Evolutionary conservation across 805 yeast species (phyloP).

Genomic region (Gaillardinia entomophila): DNA sequence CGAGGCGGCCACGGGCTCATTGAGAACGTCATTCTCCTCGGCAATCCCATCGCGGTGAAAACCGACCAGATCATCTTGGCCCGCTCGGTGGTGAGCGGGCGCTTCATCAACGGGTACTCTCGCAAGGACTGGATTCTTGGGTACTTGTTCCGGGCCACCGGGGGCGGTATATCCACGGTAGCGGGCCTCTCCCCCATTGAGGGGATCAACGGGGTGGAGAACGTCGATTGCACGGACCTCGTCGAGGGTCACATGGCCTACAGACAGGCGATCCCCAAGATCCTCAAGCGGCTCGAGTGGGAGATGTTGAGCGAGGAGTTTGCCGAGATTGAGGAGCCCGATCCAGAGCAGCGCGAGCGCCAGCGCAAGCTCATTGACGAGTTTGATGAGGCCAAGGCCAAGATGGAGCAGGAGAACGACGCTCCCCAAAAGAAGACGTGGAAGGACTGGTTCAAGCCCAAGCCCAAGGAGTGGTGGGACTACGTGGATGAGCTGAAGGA

Average conservation of each 20-base stretch:
- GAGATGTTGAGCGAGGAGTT: constrained; percentile 86
- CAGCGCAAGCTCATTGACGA: constrained; percentile 79
- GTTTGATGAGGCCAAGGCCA: constrained; percentile 77
- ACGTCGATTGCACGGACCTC: constrained; percentile 76
- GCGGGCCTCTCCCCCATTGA: constrained; percentile 83
- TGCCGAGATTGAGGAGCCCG: constrained; percentile 93
- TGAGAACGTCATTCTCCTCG: constrained; percentile 83
- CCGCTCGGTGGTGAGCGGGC: constrained; percentile 82
- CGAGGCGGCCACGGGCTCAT: constrained; percentile 83
- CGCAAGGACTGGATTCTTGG: constrained; percentile 95
- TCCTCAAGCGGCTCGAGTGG: constrained; percentile 66
- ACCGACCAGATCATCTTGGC: constrained; percentile 73
- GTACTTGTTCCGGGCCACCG: constrained; percentile 88
- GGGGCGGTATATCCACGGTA: constrained; percentile 89
- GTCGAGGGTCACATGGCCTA: constrained; percentile 98
- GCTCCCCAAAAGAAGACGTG: constrained; percentile 35
- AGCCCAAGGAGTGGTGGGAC: constrained; percentile 56
- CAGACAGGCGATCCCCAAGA: constrained; percentile 85
- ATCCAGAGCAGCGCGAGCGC: constrained; percentile 78
- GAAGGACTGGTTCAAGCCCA: constrained; percentile 44
- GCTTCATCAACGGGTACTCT: constrained; percentile 85
- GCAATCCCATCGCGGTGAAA: constrained; percentile 80
- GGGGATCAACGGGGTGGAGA: constrained; percentile 60
- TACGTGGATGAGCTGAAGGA: constrained; percentile 42
- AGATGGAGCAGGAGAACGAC: constrained; percentile 42